Evolutionary conservation across 352 stramenopile genomes (phyloP), one percentile per base, ranked within the genome.

Genomic region (Phytophthora sansomeana): DNA sequence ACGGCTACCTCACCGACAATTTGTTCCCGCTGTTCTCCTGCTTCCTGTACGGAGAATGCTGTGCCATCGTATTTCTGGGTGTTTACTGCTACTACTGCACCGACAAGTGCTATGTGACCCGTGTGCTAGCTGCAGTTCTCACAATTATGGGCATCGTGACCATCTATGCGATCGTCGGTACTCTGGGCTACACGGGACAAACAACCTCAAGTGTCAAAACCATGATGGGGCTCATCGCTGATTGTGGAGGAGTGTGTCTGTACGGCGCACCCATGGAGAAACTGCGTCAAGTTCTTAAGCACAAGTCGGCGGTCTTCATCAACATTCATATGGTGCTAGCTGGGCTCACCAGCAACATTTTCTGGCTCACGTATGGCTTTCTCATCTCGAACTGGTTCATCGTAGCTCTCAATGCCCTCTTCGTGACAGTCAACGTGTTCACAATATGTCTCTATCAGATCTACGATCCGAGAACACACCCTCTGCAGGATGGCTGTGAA

Each of bases 281-380:
- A 17, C 44, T 85, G 39, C 55, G 72, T 9, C 59, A 80, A 42
- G 78, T 87, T 5, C 39, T 87, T 32, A 58, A 66, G 11, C 72
- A 69, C 33, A 80, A 80, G 54, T 70, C 69, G 16, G 63, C 78
- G 0, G 62, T 67, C 38, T 56, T 72, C 29, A 72, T 87, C 48
- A 78, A 80, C 30, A 63, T 81, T 16, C 61, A 62, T 28, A 82
- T 87, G 72, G 75, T 85, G 48, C 29, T 81, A 16, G 72, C 64
- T 17, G 74, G 74, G 9, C 36, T 83, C 17, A 30, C 70, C 32
- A 83, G 74, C 58, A 81, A 72, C 47, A 57, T 69, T 13, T 53
- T 85, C 19, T 88, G 79, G 79, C 65, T 85, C 51, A 70, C 72
- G 39, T 84, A 83, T 63, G 77, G 75, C 11, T 32, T 68, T 10